These are phyloP conservation scores for Dunaliella primolecta DNA, from an alignment of 139 green algal species.

Conservation along the genomic window DNA sequence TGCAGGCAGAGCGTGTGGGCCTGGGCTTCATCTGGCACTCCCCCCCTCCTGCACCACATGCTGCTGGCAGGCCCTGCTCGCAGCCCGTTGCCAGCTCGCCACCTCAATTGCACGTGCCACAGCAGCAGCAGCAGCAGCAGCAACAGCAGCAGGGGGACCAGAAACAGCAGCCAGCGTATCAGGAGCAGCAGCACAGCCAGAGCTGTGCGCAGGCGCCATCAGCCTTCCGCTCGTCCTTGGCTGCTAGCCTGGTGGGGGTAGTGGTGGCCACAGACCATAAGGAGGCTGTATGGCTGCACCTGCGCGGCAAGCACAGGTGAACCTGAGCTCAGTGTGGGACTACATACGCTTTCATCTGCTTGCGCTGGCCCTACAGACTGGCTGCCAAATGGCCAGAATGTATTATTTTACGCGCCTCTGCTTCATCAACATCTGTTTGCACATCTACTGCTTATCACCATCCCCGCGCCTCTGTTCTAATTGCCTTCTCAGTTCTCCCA, in stretches of 20 bases:
- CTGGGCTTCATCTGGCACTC: neutral
- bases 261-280: neutral
- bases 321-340: neutral
- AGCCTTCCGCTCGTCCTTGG: neutral
- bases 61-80: no score
- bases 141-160: neutral
- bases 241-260: neutral
- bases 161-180: neutral
- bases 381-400: no score
- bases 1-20: neutral
- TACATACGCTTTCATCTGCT: no score
- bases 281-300: neutral
- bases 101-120: neutral
- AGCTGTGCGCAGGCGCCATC: neutral
- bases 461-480: no score
- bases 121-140: neutral
- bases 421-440: no score
- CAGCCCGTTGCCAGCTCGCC: no score
- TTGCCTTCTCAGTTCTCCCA: no score
- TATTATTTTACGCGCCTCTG: no score
- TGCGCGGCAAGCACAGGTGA: neutral
- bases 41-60: no score
- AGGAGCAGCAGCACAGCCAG: neutral
- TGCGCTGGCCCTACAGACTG: no score
- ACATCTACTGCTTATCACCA: no score